Evolutionary conservation across 345 rosid genomes (phyloP), one percentile per base, ranked within the genome.

Genomic region (Draba incana): DNA sequence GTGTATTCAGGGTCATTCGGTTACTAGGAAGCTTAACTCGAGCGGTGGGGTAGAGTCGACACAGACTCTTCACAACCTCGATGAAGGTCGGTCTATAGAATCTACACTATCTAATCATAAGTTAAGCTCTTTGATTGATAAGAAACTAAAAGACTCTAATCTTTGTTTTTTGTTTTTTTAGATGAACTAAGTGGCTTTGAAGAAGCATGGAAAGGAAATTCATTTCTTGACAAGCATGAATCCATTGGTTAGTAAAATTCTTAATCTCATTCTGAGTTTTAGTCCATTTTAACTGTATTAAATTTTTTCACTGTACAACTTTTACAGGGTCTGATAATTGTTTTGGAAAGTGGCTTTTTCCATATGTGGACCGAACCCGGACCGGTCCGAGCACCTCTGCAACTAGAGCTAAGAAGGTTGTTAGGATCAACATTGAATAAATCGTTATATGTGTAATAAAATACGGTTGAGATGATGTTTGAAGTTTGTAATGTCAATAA

Each of bases 391-490:
- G 43, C 54, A 35, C 67, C 8, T 37, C 80, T 4, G 63, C 66
- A 4, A 73, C 68, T 2, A 74, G 75, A 64, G 64, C 74, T 45
- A 91, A 88, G 65, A 88, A 78, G n/a, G 80, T 85, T 37, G 85
- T 91, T 57, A 82, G 96, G 62, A 86, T 88, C 75, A 88, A 85
- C 78, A 86, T 91, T 64, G 92, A 91, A 24, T 91, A 68, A 75
- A 68, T 2, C 24, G 9, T 1, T 23, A 3, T 38, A 10, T 46
- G 20, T 30, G 37, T 69, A 61, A 28, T 59, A 33, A 58, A 15
- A 58, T 48, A 14, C 37, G 13, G 47, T 35, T 68, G 10, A 10
- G 48, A 49, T 43, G 31, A 4, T 9, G 20, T 48, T 63, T 50
- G 46, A 13, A 4, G 54, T 8, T 46, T 56, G 64, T 68, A 56